These are phyloP conservation scores for Daldinia caldariorum DNA, from an alignment of 495 filamentous ascomycete species.

Conservation along the genomic window DNA sequence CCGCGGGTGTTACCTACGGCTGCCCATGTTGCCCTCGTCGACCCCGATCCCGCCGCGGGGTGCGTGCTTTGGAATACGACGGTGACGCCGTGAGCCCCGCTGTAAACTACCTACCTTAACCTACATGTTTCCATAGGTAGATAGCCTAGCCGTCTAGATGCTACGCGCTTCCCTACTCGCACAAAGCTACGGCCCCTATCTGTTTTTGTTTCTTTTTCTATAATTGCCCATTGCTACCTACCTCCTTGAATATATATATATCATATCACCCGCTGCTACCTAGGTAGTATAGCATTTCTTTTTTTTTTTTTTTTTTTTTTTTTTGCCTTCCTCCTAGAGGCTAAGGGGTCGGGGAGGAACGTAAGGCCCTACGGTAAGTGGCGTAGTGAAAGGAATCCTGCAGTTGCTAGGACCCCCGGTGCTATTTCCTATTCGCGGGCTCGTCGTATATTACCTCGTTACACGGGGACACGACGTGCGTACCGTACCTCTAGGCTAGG, in stretches of 20 bases:
- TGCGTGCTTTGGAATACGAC: constrained; percentile 39
- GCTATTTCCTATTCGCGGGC: constrained; percentile 36
- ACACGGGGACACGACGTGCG: constrained; percentile 23
- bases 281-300: constrained; percentile 4
- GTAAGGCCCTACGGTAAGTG: constrained; percentile 14
- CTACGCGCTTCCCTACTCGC: background rate
- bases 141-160: background rate
- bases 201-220: background rate
- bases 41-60: constrained; percentile 40
- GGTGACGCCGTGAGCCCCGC: constrained; percentile 29
- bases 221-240: no score
- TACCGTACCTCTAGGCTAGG: background rate
- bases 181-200: background rate
- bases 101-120: background rate
- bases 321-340: background rate
- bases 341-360: constrained; percentile 1
- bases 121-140: background rate
- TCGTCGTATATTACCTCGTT: constrained; percentile 32
- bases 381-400: constrained; percentile 29
- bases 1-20: constrained; percentile 37
- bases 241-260: background rate
- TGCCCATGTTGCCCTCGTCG: constrained; percentile 8
- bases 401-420: constrained; percentile 29
- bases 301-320: no score
- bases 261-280: background rate